phyloP scores from a whole-genome alignment of 192 early-diverging fungal genomes.

The Entophlyctis luteolus region DNA sequence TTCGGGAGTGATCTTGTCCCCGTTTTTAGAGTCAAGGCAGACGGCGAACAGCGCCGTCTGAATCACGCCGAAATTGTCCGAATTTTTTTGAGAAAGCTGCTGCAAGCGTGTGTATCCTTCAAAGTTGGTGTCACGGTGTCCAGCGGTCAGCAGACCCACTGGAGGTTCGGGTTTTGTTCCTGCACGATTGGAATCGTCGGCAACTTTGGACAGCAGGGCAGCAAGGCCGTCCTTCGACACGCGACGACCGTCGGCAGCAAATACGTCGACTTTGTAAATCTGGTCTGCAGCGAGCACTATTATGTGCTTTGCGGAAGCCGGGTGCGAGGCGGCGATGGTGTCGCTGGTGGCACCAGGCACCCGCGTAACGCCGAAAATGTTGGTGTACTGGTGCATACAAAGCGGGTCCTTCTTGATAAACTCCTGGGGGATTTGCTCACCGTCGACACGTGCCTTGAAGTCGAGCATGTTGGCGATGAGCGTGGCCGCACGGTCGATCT shows the following conservation, averaged over 20 bases:
- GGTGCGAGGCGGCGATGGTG: conserved; percentile 65
- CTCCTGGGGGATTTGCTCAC: conserved; percentile 44
- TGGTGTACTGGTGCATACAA: conserved; percentile 94
- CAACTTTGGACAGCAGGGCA: conserved; percentile 14
- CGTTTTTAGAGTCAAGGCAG: conserved; percentile 70
- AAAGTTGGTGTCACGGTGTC: conserved; percentile 86
- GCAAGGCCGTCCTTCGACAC: conserved; percentile 36
- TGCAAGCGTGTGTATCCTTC: conserved; percentile 38
- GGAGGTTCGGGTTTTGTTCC: conserved; percentile 45
- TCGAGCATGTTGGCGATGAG: conserved; percentile 47
- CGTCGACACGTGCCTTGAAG: conserved; percentile 43
- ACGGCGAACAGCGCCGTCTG: conserved; percentile 81
- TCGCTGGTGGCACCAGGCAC: conserved; percentile 68
- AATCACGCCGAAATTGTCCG: conserved; percentile 56
- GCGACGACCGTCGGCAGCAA: conserved; percentile 59
- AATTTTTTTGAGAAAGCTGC: conserved; percentile 42
- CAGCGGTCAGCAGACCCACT: conserved; percentile 78
- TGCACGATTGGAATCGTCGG: conserved; percentile 27
- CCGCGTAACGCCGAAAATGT: conserved; percentile 77
- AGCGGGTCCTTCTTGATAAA: conserved; percentile 58
- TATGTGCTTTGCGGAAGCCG: conserved; percentile 72
- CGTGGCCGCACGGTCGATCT: conserved; percentile 51
- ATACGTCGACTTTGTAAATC: conserved; percentile 78
- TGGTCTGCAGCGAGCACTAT: conserved; percentile 82
- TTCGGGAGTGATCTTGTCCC: conserved; percentile 49